Percentiles rank a stretch among this genome's conserved stretches.
Conservation (phyloP, 1,284 basidiomycete genomes). For the Pulveroboletus sp. region DNA sequence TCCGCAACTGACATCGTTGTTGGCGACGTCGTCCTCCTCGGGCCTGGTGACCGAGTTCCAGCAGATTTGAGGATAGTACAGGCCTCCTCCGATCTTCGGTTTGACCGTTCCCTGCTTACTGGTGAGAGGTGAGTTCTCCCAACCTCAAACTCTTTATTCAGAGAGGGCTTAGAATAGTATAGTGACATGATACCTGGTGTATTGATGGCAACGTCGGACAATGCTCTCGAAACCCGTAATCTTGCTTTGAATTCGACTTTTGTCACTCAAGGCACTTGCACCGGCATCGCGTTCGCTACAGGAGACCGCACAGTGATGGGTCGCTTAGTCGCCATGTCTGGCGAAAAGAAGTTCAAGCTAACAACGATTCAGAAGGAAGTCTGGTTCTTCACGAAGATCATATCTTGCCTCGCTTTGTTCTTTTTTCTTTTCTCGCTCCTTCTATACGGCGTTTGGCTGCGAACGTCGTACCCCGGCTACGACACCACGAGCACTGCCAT, state of each 20-base stretch:
- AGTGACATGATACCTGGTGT: conserved; percentile 53
- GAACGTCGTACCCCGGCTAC: conserved; percentile 39
- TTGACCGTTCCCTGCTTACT: conserved; percentile 63
- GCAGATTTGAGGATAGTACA: conserved; percentile 76
- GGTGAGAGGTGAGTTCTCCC: conserved; percentile 45
- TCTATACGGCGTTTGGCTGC: conserved; percentile 47
- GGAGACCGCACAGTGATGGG: conserved; percentile 62
- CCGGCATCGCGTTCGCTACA: conserved; percentile 57
- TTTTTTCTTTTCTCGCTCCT: conserved; percentile 45
- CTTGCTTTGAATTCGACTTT: conserved; percentile 56
- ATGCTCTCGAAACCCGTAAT: conserved; percentile 61
- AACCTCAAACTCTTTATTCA: background rate
- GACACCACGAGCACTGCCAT: conserved; percentile 43
- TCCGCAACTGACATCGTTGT: conserved; percentile 80
- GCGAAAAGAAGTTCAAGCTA: conserved; percentile 48
- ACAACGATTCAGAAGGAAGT: conserved; percentile 51
- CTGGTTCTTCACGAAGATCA: conserved; percentile 50
- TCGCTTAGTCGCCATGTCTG: conserved; percentile 56
- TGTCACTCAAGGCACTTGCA: conserved; percentile 56
- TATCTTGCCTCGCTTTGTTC: conserved; percentile 42
- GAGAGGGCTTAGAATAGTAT: conserved; percentile 10
- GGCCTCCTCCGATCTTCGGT: conserved; percentile 50
- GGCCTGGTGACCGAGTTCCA: conserved; percentile 76
- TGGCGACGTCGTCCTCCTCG: conserved; percentile 77
- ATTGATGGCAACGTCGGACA: conserved; percentile 52